phyloP scores from a whole-genome alignment of 768 basidiomycete genomes.

The Tricholoma hemisulphureum region DNA sequence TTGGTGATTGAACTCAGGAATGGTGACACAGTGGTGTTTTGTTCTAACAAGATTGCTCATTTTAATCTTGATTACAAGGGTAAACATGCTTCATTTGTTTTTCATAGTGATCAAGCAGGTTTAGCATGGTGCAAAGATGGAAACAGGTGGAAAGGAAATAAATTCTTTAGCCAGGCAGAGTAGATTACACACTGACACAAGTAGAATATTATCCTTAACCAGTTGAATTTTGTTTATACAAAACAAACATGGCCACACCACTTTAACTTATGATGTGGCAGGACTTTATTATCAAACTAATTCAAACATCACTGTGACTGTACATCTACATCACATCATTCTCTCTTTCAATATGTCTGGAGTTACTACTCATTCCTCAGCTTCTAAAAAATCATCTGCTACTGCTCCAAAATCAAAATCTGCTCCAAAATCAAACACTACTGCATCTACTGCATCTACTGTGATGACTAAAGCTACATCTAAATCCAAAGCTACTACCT shows the following conservation, averaged over 20 bases:
- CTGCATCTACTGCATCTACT: not conserved
- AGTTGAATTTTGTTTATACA: not conserved
- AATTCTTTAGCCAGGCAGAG: slow-evolving; percentile 17
- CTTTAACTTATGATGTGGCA: not conserved
- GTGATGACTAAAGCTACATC: not conserved
- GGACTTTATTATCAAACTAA: not conserved
- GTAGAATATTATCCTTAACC: not conserved
- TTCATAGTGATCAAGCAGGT: slow-evolving; percentile 14
- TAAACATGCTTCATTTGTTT: slow-evolving; percentile 17
- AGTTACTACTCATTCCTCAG: not conserved
- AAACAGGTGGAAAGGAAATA: slow-evolving; percentile 1
- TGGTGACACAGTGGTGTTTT: slow-evolving; percentile 25
- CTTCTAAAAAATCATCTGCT: not conserved
- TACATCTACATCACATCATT: too few species aligned
- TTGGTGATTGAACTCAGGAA: slow-evolving; percentile 15
- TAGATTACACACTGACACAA: slow-evolving; percentile 17
- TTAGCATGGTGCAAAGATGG: slow-evolving; percentile 2
- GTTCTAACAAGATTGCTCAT: slow-evolving; percentile 21
- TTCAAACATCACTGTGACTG: too few species aligned
- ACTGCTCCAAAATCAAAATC: not conserved
- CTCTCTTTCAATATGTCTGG: not conserved
- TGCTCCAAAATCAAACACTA: not conserved
- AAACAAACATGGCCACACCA: not conserved
- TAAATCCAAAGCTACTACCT: not conserved
- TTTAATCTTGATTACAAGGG: slow-evolving; percentile 25